A percentile compares a stretch with the other conserved stretches of the same genome.
These are phyloP conservation scores for Paragyromitra xinjiangensis DNA, from an alignment of 495 filamentous ascomycete species.

Conservation along the genomic window DNA sequence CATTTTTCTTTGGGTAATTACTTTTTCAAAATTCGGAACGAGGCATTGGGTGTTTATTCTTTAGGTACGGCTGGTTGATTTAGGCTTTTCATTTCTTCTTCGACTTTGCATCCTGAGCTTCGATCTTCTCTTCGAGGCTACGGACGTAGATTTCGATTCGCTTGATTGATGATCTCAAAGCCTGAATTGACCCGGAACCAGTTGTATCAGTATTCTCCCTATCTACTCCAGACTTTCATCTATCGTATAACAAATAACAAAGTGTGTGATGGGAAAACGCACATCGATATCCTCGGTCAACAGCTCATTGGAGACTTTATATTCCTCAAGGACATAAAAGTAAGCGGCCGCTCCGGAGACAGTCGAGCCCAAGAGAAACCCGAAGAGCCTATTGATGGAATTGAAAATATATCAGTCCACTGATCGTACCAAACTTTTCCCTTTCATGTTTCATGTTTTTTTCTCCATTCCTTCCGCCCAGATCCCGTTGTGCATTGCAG, in stretches of 20 bases:
- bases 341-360: constrained; percentile 83
- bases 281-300: constrained; percentile 96
- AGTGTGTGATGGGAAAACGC: constrained; percentile 60
- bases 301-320: constrained; percentile 91
- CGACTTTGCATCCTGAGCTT: constrained; percentile 64
- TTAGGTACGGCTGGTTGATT: constrained; percentile 8
- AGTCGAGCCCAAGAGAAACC: constrained; percentile 88
- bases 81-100: constrained; percentile 43
- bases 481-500: constrained; percentile 29
- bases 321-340: constrained; percentile 91
- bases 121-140: constrained; percentile 82
- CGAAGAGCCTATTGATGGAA: constrained; percentile 73
- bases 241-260: constrained; percentile 33
- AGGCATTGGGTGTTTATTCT: constrained; percentile 11
- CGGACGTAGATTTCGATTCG: constrained; percentile 83
- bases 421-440: constrained; percentile 25
- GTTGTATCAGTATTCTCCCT: constrained; percentile 42
- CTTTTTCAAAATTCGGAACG: not conserved
- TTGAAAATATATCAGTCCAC: constrained; percentile 38
- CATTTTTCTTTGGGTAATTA: not conserved
- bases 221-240: constrained; percentile 29
- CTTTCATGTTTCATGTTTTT: constrained; percentile 21
- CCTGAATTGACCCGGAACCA: constrained; percentile 63
- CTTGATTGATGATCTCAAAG: constrained; percentile 85
- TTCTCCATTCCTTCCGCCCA: constrained; percentile 4